These are phyloP conservation scores for Brassica nigra DNA, from an alignment of 345 rosid species.

Conservation along the genomic window DNA sequence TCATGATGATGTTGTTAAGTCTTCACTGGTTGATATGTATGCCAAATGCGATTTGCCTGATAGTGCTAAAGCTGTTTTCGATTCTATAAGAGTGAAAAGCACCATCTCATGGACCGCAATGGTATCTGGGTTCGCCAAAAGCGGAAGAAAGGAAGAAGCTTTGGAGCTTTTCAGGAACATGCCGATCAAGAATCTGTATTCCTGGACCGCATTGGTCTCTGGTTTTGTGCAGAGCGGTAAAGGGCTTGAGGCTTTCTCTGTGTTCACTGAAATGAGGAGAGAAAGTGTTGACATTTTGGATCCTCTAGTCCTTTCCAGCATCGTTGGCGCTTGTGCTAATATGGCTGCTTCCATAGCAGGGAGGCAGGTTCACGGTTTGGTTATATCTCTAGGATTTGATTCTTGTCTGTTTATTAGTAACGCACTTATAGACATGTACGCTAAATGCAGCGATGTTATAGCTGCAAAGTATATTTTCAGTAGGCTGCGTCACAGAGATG, in stretches of 20 bases:
- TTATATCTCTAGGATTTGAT: conserved; percentile 53
- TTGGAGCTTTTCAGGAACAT: conserved; percentile 45
- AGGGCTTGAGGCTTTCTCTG: conserved; percentile 52
- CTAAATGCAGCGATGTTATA: conserved; percentile 73
- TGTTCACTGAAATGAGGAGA: conserved; percentile 72
- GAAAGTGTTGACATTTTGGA: conserved; percentile 64
- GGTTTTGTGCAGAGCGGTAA: conserved; percentile 79
- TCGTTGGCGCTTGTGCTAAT: conserved; percentile 74
- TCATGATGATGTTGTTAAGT: conserved; percentile 66
- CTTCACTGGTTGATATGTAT: conserved; percentile 78
- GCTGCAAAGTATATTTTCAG: conserved; percentile 59
- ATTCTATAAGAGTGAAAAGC: conserved; percentile 53
- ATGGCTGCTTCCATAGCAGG: conserved; percentile 61
- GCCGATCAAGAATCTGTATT: conserved; percentile 55
- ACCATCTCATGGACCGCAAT: conserved; percentile 66
- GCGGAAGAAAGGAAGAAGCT: conserved; percentile 63
- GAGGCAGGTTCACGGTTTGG: conserved; percentile 67
- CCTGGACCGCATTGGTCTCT: conserved; percentile 75
- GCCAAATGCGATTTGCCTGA: conserved; percentile 57
- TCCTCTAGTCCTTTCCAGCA: conserved; percentile 76
- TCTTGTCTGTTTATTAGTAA: conserved; percentile 69
- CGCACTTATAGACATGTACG: conserved; percentile 81
- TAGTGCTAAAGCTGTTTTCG: conserved; percentile 53
- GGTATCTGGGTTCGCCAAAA: conserved; percentile 65
- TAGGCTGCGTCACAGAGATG: conserved; percentile 56